Base-by-base conservation (phyloP, 345 rosid species). In the Eutrema japonicum region DNA sequence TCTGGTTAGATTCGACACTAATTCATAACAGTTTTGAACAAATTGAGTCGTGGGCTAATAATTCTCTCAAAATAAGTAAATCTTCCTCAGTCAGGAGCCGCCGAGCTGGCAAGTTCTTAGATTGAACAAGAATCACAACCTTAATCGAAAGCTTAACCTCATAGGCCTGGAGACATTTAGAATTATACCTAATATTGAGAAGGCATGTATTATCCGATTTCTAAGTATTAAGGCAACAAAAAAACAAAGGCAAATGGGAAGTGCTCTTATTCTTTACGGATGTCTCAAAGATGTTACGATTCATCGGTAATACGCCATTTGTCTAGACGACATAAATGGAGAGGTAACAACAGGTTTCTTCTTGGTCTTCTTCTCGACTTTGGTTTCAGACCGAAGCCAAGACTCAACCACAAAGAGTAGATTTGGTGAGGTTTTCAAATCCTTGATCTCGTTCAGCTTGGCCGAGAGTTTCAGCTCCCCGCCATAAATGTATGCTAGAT, bases 221-320 rank as follows among this genome's bases (percentile, higher is more conserved):
- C 26, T 22, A 22, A 1, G 26, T 22, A 22, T 1, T 22, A 22
- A 22, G 26, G 26, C 26, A 22, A 22, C 26, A 22, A 22, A 22
- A 1, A 0, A 22, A 56, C 64, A 56, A 46, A 9, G 18, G 47
- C 35, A 69, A 57, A 45, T 11, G 37, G 45, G n/a, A 55, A 46
- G 8, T 54, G 16, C 8, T 57, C 63, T 68, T 68, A 68, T 68
- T 68, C 64, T 42, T 55, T 30, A 30, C 3, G 29, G 48, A 42
- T 49, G 35, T 53, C 45, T 68, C 49, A 46, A 14, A 18, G 60
- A 57, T 26, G 53, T 18, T 57, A 50, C 4, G 54, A 35, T 16
- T 88, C 81, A 94, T 11, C 95, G 87, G 79, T 88, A 90, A 83
- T 89, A 92, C 13, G 99, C 96, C 99, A 95, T 95, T 70, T 95